Base-by-base conservation (phyloP, 108 stramenopile species). In the Seminavis robusta region DNA sequence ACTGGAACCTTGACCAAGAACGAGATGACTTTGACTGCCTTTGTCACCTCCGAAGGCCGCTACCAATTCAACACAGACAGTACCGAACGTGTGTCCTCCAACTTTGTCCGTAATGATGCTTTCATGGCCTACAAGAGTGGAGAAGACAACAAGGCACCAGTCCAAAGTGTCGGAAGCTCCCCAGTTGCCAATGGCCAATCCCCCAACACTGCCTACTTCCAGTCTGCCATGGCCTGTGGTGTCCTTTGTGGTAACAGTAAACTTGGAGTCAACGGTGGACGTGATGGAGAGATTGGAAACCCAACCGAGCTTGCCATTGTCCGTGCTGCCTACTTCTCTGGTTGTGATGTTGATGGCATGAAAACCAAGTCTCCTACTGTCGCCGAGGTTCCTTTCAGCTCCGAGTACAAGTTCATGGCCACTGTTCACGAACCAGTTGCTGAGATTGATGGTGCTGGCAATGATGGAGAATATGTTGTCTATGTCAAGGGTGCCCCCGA, bases 1-100 rank as follows among this genome's bases (percentile, higher is more conserved):
- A 99, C 98, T 7, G 98, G 98, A 30, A 99, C 98, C 19, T 80
- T 99, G 15, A 99, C 98, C 5, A 80, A 94, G 74, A 97, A 97
- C 74, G 72, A 83, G 29, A 97, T 97, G 96, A 70, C 84, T 47
- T 84, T 95, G 33, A 75, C 68, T 33, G 76, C 79, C 10, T 80
- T 88, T 29, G 80, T 84, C 6, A 86, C 86, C 17, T 83, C 90
- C 41, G 74, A 86, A 41, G 82, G 71, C 20, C 74, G 61, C 24
- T 85, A 73, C 75, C 74, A 83, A 55, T 71, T 64, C 50, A 73
- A 86, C 42, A 77, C 67, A 2, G 67, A 90, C 56, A 65, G 61
- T 24, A 50, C 54, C 0, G 65, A 81, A 8, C 75, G 83, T 33
- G 61, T 45, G 5, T 37, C 60, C 40, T 27, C 27, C 17, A 85